Evolutionary conservation across 2,329 filamentous ascomycete species (phyloP), one percentile per base, ranked within the genome.

Genomic region (Epichloe sylvatica): DNA sequence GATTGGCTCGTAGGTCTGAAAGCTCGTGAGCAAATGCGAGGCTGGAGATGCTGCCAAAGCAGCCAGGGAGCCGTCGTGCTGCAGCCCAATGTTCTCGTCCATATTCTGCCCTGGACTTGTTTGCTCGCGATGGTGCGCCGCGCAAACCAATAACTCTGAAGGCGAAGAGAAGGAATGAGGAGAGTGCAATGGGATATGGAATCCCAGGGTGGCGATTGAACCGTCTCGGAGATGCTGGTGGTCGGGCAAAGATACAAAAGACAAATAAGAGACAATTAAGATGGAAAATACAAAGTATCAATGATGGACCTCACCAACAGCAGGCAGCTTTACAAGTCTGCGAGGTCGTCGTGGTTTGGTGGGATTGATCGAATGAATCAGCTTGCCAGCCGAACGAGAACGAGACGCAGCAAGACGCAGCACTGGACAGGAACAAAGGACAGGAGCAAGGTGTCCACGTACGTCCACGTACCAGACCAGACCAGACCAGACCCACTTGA

Each of bases 1-100:
- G 60, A 87, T 82, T 59, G 86, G 81, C 57, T 86, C 80, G 62
- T 74, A 74, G 30, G 73, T 63, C 47, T 66, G 60, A 53, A 73
- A 68, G 56, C 67, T 65, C 49, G 62, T 55, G 41, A 66, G 52
- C 34, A 68, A 52, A 52, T 64, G 63, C 43, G 61, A 58, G 23
- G 57, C 57, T 25, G 60, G 52, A n/a, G 62, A 56, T n/a, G 65
- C 56, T n/a, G 63, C 55, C 45, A 67, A 53, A 46, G 58, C 57
- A 46, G 55, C 60, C 30, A 59, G 55, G 12, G 60, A 56, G 50
- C 60, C 62, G 41, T 64, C 58, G 51, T 59, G 62, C 46, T 58
- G 60, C 52, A 61, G 60, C 46, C 65, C 66, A 47, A 62, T 59
- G 50, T 67, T 65, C 53, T 70, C 67, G 50, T 69, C 67, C 67